These are phyloP conservation scores for Evansstolkia leycettana DNA, from an alignment of 495 filamentous ascomycete species.

Conservation along the genomic window DNA sequence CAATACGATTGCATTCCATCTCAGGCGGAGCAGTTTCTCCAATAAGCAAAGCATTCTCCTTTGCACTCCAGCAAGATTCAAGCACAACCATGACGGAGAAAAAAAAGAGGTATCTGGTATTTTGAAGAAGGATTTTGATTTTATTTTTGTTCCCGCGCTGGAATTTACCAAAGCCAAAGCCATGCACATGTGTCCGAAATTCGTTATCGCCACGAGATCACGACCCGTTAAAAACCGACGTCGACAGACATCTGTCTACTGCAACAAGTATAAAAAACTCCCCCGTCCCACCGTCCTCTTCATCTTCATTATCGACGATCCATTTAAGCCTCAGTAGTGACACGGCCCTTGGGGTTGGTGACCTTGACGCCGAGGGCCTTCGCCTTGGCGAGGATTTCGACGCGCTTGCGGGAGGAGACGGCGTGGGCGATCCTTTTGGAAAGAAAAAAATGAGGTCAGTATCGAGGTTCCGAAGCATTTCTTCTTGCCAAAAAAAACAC, in stretches of 20 bases:
- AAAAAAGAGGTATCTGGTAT: not conserved
- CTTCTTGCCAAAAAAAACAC: too few relatives aligned
- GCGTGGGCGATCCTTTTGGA: slow-evolving; percentile 75
- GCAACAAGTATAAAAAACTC: slow-evolving; percentile 15
- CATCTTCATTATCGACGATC: slow-evolving; percentile 19
- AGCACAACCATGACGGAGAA: too few relatives aligned
- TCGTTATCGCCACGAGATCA: slow-evolving; percentile 9
- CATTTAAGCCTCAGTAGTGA: slow-evolving; percentile 89
- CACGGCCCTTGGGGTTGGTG: slow-evolving; percentile 96
- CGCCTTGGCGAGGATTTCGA: slow-evolving; percentile 89
- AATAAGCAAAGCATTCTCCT: too few relatives aligned
- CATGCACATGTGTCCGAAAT: slow-evolving; percentile 3
- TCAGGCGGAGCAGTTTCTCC: too few relatives aligned
- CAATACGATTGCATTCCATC: too few relatives aligned
- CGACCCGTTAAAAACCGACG: slow-evolving; percentile 8
- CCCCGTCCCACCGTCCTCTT: too few relatives aligned
- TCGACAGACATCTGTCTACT: slow-evolving; percentile 13
- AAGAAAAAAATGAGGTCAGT: not conserved
- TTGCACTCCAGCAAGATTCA: too few relatives aligned
- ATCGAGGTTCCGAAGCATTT: not conserved
- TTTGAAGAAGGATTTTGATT: slow-evolving; percentile 19
- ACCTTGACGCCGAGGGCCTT: slow-evolving; percentile 98
- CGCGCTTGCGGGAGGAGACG: slow-evolving; percentile 95
- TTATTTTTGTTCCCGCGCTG: not conserved
- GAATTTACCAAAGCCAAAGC: slow-evolving; percentile 1